phyloP scores from a whole-genome alignment of 495 filamentous ascomycete genomes.

The Lophiostoma macrostomum region DNA sequence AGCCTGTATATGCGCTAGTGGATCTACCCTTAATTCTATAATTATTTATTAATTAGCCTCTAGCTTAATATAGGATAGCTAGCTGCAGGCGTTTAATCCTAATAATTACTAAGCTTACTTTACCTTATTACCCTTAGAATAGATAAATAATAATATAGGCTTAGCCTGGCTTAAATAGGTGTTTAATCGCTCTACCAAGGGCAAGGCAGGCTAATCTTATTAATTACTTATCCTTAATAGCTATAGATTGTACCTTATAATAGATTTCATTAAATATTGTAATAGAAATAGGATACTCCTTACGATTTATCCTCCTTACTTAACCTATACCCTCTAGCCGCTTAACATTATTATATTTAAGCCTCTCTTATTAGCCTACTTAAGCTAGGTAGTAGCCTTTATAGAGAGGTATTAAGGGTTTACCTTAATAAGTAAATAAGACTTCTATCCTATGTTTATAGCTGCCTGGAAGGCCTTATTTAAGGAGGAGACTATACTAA shows the following conservation, averaged over 20 bases:
- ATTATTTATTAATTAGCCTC: neutral
- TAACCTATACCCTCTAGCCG: neutral
- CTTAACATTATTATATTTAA: neutral
- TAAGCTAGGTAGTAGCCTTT: neutral
- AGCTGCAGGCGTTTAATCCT: neutral
- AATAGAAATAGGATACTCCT: neutral
- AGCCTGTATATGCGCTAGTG: too few species aligned
- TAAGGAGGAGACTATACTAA: neutral
- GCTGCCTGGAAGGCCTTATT: neutral
- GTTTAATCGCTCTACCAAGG: neutral
- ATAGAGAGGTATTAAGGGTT: neutral
- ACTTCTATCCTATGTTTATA: neutral
- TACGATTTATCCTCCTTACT: neutral
- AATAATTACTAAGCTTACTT: neutral
- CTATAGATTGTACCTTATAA: neutral
- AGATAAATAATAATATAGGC: neutral
- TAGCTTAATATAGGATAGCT: neutral
- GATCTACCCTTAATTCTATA: neutral
- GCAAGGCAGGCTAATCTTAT: neutral
- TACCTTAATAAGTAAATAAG: neutral
- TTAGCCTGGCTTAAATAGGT: neutral
- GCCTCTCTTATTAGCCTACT: neutral
- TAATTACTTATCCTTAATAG: neutral
- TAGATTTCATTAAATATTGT: neutral
- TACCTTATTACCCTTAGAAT: neutral